Percentiles rank a stretch among this genome's conserved stretches.
These are phyloP conservation scores for Hyphodiscus hymeniophilus DNA, from an alignment of 495 filamentous ascomycete species.

Conservation along the genomic window DNA sequence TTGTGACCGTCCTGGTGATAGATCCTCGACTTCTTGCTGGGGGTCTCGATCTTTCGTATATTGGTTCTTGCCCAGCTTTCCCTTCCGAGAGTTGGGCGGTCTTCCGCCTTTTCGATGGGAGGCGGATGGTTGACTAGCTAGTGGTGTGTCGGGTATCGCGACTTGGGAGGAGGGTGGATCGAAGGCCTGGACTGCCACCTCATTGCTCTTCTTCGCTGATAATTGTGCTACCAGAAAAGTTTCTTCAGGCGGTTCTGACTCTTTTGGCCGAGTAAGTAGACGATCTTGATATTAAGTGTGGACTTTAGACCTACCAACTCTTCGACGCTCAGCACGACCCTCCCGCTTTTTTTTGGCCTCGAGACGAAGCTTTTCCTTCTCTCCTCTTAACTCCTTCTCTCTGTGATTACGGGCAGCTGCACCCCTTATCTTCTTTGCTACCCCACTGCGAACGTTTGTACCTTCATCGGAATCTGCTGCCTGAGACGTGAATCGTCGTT, in stretches of 20 bases:
- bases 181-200: constrained; percentile 13
- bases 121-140: constrained; percentile 29
- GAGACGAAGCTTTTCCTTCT: constrained; percentile 56
- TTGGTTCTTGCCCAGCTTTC: constrained; percentile 75
- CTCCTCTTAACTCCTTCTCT: constrained; percentile 66
- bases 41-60: constrained; percentile 68
- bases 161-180: constrained; percentile 26
- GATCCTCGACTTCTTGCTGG: constrained; percentile 43
- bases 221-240: constrained; percentile 37
- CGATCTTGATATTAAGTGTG: constrained; percentile 11
- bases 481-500: constrained; percentile 36
- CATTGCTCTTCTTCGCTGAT: constrained; percentile 25
- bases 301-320: constrained; percentile 50
- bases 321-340: constrained; percentile 60
- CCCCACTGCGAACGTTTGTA: constrained; percentile 33
- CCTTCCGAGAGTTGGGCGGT: constrained; percentile 52
- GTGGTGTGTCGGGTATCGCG: constrained; percentile 29
- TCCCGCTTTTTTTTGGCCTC: constrained; percentile 71
- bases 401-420: constrained; percentile 58
- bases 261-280: constrained; percentile 30
- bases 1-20: constrained; percentile 56
- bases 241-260: constrained; percentile 55
- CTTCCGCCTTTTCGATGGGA: constrained; percentile 51
- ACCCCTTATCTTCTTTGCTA: constrained; percentile 53
- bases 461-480: constrained; percentile 66